These are phyloP conservation scores for Lentinus brumalis DNA, from an alignment of 768 basidiomycete genomes.

Conservation along the genomic window DNA sequence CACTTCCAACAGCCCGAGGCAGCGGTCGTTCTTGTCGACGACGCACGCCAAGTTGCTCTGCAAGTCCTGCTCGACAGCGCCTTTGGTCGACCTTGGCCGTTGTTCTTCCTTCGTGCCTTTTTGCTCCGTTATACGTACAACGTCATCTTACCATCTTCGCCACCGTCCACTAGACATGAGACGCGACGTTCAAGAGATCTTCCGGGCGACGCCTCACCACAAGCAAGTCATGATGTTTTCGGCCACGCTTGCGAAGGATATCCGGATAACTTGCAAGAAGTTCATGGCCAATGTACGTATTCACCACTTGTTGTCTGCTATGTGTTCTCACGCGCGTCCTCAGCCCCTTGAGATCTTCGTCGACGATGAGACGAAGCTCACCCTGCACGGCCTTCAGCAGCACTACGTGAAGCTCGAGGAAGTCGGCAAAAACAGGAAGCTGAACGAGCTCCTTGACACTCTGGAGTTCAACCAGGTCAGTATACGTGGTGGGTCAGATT, in stretches of 20 bases:
- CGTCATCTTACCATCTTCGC: constrained; percentile 44
- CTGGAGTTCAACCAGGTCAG: constrained; percentile 97
- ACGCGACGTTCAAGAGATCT: constrained; percentile 99
- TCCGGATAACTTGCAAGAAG: constrained; percentile 97
- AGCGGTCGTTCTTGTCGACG: constrained; percentile 11
- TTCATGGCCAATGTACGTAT: constrained; percentile 97
- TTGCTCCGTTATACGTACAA: constrained; percentile 21
- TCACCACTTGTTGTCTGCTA: not conserved
- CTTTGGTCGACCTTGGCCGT: constrained; percentile 16
- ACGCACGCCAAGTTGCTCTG: constrained; percentile 14
- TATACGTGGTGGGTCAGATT: not conserved
- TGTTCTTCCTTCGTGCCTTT: constrained; percentile 21
- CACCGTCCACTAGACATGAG: constrained; percentile 96
- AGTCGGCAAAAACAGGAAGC: constrained; percentile 91
- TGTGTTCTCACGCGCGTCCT: constrained; percentile 6
- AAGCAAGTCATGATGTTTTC: constrained; percentile 99
- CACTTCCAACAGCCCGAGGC: constrained; percentile 12
- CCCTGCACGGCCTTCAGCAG: constrained; percentile 96
- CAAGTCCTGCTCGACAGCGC: constrained; percentile 8
- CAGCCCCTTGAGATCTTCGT: constrained; percentile 99
- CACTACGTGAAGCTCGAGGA: constrained; percentile 98
- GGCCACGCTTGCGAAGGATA: constrained; percentile 96
- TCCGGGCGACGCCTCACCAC: constrained; percentile 97
- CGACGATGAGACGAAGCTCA: constrained; percentile 98
- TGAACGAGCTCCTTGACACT: constrained; percentile 93